These are phyloP conservation scores for Trichomonascaceae sp. DNA, from an alignment of 1,139 yeast species.

Conservation along the genomic window DNA sequence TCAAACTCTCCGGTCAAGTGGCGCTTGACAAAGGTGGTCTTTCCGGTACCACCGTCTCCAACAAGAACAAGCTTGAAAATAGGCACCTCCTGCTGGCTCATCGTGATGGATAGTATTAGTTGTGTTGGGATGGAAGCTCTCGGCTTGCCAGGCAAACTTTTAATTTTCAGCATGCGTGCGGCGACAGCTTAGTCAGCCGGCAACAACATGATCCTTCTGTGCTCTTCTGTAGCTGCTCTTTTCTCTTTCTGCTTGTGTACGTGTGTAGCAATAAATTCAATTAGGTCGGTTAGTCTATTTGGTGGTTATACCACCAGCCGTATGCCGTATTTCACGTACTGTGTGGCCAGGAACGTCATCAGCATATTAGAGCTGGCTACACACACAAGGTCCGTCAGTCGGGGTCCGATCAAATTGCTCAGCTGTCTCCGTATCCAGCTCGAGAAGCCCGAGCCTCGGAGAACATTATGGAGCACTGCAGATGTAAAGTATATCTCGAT, in stretches of 20 bases:
- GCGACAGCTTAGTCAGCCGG: no score
- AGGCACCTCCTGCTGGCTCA: constrained; percentile 68
- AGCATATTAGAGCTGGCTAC: constrained; percentile 11
- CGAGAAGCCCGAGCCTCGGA: constrained; percentile 8
- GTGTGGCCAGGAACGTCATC: constrained; percentile 14
- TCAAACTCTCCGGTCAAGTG: constrained; percentile 99
- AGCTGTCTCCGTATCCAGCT: constrained; percentile 7
- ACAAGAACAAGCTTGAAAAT: constrained; percentile 94
- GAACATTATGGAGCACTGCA: constrained; percentile 11
- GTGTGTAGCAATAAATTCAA: no score
- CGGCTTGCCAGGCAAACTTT: no score
- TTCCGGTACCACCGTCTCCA: constrained; percentile 99
- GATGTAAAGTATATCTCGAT: constrained; percentile 21
- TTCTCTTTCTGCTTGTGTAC: no score
- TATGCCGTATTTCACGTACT: constrained; percentile 12
- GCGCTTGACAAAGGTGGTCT: constrained; percentile 99
- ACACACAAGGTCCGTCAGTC: constrained; percentile 13
- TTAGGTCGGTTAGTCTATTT: no score
- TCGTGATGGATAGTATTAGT: no score
- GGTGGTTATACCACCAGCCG: no score
- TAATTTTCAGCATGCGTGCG: no score
- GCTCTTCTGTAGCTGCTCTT: no score
- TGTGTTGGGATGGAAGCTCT: no score
- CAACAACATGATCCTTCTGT: no score
- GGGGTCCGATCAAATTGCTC: constrained; percentile 9